Evolutionary conservation across 257 asterid species (phyloP).

Genomic region (Solanum clarkiae): DNA sequence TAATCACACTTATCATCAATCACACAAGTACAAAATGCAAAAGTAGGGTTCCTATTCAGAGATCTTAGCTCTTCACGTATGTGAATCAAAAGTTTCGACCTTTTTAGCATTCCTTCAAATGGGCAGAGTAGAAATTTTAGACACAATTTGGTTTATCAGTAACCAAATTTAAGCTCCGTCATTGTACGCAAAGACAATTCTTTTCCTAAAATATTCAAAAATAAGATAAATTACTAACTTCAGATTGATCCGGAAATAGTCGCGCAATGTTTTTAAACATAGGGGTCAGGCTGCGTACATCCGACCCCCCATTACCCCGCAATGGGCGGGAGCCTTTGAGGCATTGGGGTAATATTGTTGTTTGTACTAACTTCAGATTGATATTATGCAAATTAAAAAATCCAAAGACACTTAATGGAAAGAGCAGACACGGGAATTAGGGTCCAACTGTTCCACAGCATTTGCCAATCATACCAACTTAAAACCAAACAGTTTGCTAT

Average conservation of each 20-base stretch:
- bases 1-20: constrained; percentile 13
- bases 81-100: background rate
- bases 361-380: background rate
- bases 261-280: too few species aligned
- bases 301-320: too few species aligned
- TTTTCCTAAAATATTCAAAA: background rate
- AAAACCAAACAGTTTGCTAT: background rate
- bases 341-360: too few species aligned
- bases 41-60: constrained; percentile 9
- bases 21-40: constrained; percentile 19
- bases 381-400: background rate
- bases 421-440: background rate
- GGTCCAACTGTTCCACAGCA: background rate
- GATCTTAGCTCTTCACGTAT: background rate
- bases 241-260: too few species aligned
- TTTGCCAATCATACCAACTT: background rate
- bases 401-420: background rate
- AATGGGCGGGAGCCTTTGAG: too few species aligned
- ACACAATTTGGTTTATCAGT: background rate
- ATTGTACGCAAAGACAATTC: background rate
- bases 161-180: background rate
- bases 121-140: background rate
- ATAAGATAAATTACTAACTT: background rate
- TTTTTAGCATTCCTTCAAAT: background rate
- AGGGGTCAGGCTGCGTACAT: too few species aligned